These are phyloP conservation scores for Arxiozyma bovina DNA, from an alignment of 1,139 yeast species.

Conservation along the genomic window DNA sequence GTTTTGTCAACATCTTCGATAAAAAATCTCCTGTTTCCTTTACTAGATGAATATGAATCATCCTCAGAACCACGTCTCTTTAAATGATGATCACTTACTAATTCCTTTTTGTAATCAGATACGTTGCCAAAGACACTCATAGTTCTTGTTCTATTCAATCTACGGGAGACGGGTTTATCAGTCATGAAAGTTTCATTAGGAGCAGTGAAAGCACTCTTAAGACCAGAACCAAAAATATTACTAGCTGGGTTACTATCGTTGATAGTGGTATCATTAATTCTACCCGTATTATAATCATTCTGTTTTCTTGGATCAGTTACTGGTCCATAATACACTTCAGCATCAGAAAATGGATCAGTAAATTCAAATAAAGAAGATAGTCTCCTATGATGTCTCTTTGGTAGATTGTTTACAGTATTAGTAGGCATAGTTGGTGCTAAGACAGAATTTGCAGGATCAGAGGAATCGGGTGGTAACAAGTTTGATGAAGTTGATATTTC, in stretches of 20 bases:
- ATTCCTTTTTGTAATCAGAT: slow-evolving; percentile 19
- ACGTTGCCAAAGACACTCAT: slow-evolving; percentile 33
- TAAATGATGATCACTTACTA: slow-evolving; percentile 19
- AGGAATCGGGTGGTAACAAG: neutral
- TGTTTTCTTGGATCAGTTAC: slow-evolving; percentile 42
- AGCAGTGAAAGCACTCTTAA: neutral
- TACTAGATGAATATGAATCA: slow-evolving; percentile 35
- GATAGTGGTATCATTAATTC: neutral
- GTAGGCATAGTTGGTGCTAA: neutral
- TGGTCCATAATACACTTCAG: slow-evolving; percentile 68
- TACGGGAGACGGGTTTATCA: slow-evolving; percentile 1
- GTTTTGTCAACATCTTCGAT: slow-evolving; percentile 72
- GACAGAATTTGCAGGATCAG: neutral
- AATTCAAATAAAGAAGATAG: slow-evolving; percentile 27
- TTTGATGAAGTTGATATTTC: neutral
- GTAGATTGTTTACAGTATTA: neutral
- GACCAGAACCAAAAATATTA: neutral
- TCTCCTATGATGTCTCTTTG: slow-evolving; percentile 18
- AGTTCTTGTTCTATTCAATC: slow-evolving; percentile 30
- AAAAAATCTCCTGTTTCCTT: slow-evolving; percentile 47
- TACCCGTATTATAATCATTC: neutral
- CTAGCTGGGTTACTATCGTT: neutral
- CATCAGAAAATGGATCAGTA: slow-evolving; percentile 52
- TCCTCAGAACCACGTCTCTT: slow-evolving; percentile 63
- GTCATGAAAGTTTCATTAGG: neutral